These are phyloP conservation scores for Corylus heterophylla DNA, from an alignment of 306 rosid genomes.

Conservation along the genomic window DNA sequence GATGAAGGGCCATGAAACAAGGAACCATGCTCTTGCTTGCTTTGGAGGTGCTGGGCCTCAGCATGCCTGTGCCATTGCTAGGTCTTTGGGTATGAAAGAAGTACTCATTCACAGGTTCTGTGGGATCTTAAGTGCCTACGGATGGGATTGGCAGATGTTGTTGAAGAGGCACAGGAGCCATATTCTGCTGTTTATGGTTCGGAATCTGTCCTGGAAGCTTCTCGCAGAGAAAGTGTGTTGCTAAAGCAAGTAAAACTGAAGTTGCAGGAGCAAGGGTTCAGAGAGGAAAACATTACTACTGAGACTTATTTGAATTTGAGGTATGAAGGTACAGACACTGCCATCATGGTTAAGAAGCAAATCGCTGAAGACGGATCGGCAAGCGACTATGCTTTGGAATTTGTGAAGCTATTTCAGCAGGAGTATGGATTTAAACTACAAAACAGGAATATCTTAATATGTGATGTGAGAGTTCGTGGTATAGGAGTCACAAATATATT, in stretches of 20 bases:
- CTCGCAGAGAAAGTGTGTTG: conserved; percentile 59
- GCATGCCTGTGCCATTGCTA: conserved; percentile 96
- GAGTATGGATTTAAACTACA: conserved; percentile 87
- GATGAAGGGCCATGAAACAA: conserved; percentile 97
- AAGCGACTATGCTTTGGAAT: conserved; percentile 65
- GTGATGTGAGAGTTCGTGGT: conserved; percentile 85
- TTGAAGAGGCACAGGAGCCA: conserved; percentile 93
- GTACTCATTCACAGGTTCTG: conserved; percentile 85
- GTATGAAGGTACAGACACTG: conserved; percentile 93
- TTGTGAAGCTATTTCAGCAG: conserved; percentile 69
- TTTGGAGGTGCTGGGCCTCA: conserved; percentile 99
- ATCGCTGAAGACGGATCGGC: conserved; percentile 39
- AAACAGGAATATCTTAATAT: conserved; percentile 67
- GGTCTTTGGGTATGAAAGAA: conserved; percentile 91
- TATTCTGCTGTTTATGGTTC: conserved; percentile 68
- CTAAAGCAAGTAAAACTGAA: conserved; percentile 65
- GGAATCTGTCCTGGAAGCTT: conserved; percentile 59
- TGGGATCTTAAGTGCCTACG: conserved; percentile 94
- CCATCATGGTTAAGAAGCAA: conserved; percentile 79
- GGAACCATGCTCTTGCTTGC: conserved; percentile 94
- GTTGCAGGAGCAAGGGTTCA: conserved; percentile 76
- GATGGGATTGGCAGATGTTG: conserved; percentile 98
- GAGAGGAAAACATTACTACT: conserved; percentile 57
- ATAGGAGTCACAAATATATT: conserved; percentile 84
- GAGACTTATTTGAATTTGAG: conserved; percentile 86